Evolutionary conservation across 2,329 filamentous ascomycete species (phyloP).

Genomic region (Fusarium xylarioides): DNA sequence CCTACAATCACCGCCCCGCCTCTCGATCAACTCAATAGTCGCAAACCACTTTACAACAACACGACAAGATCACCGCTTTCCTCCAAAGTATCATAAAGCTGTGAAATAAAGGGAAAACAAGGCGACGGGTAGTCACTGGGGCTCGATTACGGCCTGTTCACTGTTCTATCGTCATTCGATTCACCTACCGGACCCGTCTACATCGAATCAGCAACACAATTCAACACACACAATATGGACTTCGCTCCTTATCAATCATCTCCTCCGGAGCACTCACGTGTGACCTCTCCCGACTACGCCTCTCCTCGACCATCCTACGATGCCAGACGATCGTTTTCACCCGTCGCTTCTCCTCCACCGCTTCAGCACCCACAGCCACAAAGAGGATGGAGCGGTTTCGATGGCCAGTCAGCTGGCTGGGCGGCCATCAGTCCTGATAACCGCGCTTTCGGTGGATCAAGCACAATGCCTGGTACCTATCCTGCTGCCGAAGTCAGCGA

Average conservation of each 20-base stretch:
- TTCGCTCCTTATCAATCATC: conserved; percentile 98
- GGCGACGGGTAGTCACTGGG: background rate
- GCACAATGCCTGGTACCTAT: conserved; percentile 50
- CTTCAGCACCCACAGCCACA: conserved; percentile 65
- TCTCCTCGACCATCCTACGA: conserved; percentile 66
- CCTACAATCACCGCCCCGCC: conserved; percentile 26
- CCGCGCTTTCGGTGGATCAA: conserved; percentile 34
- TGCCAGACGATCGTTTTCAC: conserved; percentile 64
- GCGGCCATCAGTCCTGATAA: conserved; percentile 34
- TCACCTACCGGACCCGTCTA: background rate
- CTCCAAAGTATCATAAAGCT: background rate
- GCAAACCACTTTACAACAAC: background rate
- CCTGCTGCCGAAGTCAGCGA: conserved; percentile 69
- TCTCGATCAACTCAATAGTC: background rate
- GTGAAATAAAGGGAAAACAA: background rate
- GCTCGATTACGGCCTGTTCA: background rate
- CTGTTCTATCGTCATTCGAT: background rate
- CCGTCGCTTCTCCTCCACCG: conserved; percentile 53
- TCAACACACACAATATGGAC: conserved; percentile 68
- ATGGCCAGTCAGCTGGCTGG: conserved; percentile 50
- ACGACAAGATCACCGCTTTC: background rate
- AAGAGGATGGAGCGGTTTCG: conserved; percentile 59
- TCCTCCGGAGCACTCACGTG: conserved; percentile 83
- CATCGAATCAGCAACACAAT: background rate
- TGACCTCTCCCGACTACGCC: conserved; percentile 71